phyloP scores from a whole-genome alignment of 805 yeast species.

The Diddensiella transvaalensis region DNA sequence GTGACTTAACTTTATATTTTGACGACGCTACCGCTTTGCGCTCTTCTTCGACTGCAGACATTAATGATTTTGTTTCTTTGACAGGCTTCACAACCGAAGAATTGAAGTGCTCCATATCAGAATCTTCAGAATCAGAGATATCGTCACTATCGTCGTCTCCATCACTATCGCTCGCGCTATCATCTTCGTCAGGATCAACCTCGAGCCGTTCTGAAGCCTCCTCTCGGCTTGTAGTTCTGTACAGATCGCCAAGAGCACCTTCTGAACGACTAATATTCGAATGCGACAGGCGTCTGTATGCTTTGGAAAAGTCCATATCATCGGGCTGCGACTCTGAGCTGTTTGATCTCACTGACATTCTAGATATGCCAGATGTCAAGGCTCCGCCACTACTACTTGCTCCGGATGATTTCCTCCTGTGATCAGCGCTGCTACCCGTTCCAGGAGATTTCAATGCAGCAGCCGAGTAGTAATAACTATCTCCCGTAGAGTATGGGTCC shows the following conservation, averaged over 20 bases:
- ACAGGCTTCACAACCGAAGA: neutral
- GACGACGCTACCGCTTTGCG: slow-evolving; percentile 5
- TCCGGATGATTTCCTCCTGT: neutral
- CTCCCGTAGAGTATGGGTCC: slow-evolving; percentile 2
- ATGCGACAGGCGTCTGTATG: slow-evolving; percentile 10
- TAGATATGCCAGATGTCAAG: neutral
- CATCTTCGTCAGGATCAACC: slow-evolving; percentile 38
- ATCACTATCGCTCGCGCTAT: slow-evolving; percentile 26
- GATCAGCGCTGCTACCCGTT: neutral
- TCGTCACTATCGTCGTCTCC: slow-evolving; percentile 30
- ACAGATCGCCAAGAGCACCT: slow-evolving; percentile 12
- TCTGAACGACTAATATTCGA: slow-evolving; percentile 9
- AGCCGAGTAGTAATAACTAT: slow-evolving; percentile 3
- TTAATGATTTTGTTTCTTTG: neutral
- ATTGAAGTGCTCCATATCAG: slow-evolving; percentile 29
- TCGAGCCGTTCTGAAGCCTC: slow-evolving; percentile 37
- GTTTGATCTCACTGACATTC: slow-evolving; percentile 1
- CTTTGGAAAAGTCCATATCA: slow-evolving; percentile 7
- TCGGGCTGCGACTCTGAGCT: slow-evolving; percentile 3
- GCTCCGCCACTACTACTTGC: neutral
- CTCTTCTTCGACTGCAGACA: slow-evolving; percentile 4
- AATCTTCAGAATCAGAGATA: slow-evolving; percentile 49
- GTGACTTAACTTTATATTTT: slow-evolving; percentile 23
- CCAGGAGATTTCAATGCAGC: neutral
- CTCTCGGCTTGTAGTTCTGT: slow-evolving; percentile 10